Conservation (phyloP, 2,329 filamentous ascomycete species). For the Colletotrichum sp. region DNA sequence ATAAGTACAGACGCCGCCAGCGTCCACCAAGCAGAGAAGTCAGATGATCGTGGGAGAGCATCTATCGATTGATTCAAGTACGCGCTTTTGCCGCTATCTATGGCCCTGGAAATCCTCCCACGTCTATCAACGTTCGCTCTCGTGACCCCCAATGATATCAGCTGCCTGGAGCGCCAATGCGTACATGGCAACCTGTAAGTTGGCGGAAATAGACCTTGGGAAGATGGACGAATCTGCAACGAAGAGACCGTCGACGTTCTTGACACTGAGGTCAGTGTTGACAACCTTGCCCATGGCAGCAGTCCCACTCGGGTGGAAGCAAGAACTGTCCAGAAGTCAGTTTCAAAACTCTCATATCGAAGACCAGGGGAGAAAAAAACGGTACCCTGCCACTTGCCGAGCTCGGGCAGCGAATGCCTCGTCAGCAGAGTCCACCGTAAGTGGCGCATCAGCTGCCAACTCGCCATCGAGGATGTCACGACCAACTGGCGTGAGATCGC, state of each 20-base stretch:
- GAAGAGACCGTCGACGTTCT: slow-evolving; percentile 37
- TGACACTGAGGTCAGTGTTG: slow-evolving; percentile 39
- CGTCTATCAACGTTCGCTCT: not conserved
- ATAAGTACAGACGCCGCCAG: not conserved
- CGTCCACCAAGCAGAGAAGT: not conserved
- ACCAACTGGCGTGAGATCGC: slow-evolving; percentile 21
- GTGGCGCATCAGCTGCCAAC: slow-evolving; percentile 23
- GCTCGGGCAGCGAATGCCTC: slow-evolving; percentile 3
- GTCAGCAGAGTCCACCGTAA: slow-evolving; percentile 27
- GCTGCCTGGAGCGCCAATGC: slow-evolving; percentile 65
- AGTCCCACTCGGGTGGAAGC: slow-evolving; percentile 31
- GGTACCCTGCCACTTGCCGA: not conserved
- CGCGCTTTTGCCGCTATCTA: not conserved
- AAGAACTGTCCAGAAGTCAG: not conserved
- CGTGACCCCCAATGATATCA: slow-evolving; percentile 49
- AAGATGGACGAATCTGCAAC: slow-evolving; percentile 36
- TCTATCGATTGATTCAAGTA: not conserved
- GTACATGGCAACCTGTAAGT: slow-evolving; percentile 55
- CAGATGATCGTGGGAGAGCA: not conserved
- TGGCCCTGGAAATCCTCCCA: not conserved
- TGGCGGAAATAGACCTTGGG: slow-evolving; percentile 37
- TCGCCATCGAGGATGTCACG: slow-evolving; percentile 29
- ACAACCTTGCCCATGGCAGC: slow-evolving; percentile 35
- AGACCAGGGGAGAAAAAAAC: too few species aligned
- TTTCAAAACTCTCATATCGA: too few species aligned